These are phyloP conservation scores for Mycena maculata DNA, from an alignment of 768 basidiomycete species.

Conservation along the genomic window DNA sequence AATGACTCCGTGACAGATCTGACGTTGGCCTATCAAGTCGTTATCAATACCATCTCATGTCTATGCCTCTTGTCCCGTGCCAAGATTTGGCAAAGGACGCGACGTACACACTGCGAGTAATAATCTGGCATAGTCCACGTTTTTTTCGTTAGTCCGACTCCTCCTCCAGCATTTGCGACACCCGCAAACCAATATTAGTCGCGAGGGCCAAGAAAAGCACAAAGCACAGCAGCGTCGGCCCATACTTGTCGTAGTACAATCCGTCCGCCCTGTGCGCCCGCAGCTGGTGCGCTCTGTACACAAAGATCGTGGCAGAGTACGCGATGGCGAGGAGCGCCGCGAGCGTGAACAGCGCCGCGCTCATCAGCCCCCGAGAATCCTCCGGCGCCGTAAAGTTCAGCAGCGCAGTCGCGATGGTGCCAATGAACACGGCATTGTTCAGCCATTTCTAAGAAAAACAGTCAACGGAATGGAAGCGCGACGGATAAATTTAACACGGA, in stretches of 20 bases:
- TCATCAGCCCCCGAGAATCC: conserved; percentile 83
- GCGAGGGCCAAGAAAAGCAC: conserved; percentile 76
- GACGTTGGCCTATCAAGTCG: no score
- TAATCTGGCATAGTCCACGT: no score
- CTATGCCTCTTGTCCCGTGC: no score
- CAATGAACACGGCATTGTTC: conserved; percentile 87
- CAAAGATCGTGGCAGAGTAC: conserved; percentile 86
- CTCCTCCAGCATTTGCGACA: conserved; percentile 61
- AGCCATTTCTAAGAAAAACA: conserved; percentile 79
- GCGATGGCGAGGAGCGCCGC: conserved; percentile 90
- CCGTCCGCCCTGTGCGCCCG: conserved; percentile 80
- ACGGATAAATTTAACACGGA: conserved; percentile 54
- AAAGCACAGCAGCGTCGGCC: conserved; percentile 80
- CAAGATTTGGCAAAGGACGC: no score
- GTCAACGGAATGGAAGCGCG: conserved; percentile 15
- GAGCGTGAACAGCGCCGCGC: conserved; percentile 89
- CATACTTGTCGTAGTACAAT: conserved; percentile 90
- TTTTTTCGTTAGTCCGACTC: no score
- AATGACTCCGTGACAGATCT: conserved; percentile 15
- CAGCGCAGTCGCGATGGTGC: conserved; percentile 89
- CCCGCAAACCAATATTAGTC: conserved; percentile 79
- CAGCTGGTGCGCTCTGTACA: conserved; percentile 77
- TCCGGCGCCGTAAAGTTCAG: conserved; percentile 85
- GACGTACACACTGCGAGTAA: no score
- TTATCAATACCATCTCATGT: no score